phyloP scores from a whole-genome alignment of 108 stramenopile species.

The Conticribra guillardii region DNA sequence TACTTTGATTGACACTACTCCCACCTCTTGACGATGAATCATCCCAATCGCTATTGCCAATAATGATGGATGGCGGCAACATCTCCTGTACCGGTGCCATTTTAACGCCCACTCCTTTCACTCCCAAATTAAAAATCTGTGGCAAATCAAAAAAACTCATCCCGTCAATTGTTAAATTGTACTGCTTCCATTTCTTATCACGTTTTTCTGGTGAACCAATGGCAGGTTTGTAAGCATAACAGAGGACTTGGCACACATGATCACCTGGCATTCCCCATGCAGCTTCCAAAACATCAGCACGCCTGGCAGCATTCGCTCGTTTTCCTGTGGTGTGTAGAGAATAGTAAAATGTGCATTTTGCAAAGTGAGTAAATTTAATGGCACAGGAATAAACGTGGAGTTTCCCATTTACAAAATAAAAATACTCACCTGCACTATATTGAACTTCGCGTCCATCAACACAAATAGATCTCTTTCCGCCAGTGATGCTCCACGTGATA shows the following conservation, averaged over 20 bases:
- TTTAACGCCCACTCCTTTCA: constrained; percentile 26
- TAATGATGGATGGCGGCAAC: background rate
- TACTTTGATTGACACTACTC: too few species aligned
- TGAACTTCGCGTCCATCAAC: constrained; percentile 77
- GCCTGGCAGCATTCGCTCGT: constrained; percentile 32
- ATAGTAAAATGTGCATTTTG: too few species aligned
- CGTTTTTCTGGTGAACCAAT: constrained; percentile 30
- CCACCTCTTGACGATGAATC: background rate
- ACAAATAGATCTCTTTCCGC: constrained; percentile 71
- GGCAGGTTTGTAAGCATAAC: constrained; percentile 61
- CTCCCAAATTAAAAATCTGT: constrained; percentile 77
- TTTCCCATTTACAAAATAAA: too few species aligned
- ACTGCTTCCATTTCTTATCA: constrained; percentile 57
- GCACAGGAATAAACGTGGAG: too few species aligned
- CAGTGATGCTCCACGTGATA: constrained; percentile 76
- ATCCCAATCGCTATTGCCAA: background rate
- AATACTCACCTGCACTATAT: background rate
- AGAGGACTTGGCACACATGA: constrained; percentile 55
- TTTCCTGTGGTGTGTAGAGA: too few species aligned
- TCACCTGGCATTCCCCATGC: constrained; percentile 58
- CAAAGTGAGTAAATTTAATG: too few species aligned
- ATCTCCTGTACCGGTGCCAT: background rate
- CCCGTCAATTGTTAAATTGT: constrained; percentile 79
- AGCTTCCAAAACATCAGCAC: constrained; percentile 60
- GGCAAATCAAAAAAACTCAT: constrained; percentile 78